Base-by-base conservation (phyloP, 495 filamentous ascomycete genomes). In the Neurospora tetraspora region DNA sequence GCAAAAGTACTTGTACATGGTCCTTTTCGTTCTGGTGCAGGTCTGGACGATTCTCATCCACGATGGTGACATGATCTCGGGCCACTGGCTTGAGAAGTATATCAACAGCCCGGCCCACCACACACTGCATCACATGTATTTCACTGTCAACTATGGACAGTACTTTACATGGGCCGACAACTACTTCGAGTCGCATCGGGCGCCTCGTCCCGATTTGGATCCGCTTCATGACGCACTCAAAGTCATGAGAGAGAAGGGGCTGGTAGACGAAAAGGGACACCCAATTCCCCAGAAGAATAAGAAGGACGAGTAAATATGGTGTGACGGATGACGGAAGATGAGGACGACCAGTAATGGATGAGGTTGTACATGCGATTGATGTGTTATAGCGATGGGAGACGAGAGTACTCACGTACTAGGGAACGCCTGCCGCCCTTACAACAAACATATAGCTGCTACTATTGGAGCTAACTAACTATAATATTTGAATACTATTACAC, bases 131-230 rank as follows among this genome's bases (percentile, higher is more conserved):
- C 75, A 76, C 73, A 76, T 76, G 70, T 76, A 76, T 71, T 76
- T 76, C 73, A 76, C 75, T 65, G 75, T 76, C 73, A 76, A 76
- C 71, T 76, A 76, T 71, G 75, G 75, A 37, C 75, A 76, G 73
- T 76, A 76, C 59, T 76, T 76, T 69, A 76, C 75, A 37, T 76
- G 75, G 75, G 73, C 73, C 68, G 75, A 76, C 75, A 47, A n/a
- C 53, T 76, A 76, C 61, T 76, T 74, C 38, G 18, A 71, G 27
- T 76, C 75, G 12, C 73, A 76, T 71, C 72, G 73, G 70, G n/a
- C 71, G 23, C 73, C 75, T 43, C 71, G 39, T 8, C 70, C 73
- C 27, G 75, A 76, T 69, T 71, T 76, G 20, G 75, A 76, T 61
- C 75, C 75, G 37, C 72, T 76, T 45, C 43, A 69, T 71, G 75